Percentiles rank a stretch among this genome's conserved stretches.
phyloP scores from a whole-genome alignment of 139 green algal genomes.

The Chlamydomonas urium region DNA sequence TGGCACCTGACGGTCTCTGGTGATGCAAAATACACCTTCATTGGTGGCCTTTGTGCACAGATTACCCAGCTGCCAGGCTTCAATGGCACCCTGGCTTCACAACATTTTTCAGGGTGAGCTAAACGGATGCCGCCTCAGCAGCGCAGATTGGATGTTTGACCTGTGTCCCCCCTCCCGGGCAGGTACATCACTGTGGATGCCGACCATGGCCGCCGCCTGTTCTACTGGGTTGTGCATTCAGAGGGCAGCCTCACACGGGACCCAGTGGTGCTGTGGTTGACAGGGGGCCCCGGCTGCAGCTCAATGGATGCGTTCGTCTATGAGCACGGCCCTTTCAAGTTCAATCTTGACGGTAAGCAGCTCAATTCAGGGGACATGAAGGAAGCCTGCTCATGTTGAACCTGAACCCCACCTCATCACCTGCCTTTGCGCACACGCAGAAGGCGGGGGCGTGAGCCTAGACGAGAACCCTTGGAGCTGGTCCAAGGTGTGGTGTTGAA shows the following conservation, averaged over 20 bases:
- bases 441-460: slow-evolving; percentile 8
- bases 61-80: slow-evolving; percentile 1
- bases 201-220: slow-evolving; percentile 18
- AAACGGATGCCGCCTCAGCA: no score
- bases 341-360: background rate
- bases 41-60: background rate
- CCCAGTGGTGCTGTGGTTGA: slow-evolving; percentile 47
- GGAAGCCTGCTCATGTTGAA: no score
- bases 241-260: slow-evolving; percentile 13
- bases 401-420: no score
- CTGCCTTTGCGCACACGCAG: background rate
- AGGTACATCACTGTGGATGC: slow-evolving; percentile 42
- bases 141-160: background rate
- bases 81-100: background rate
- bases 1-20: no score
- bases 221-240: slow-evolving; percentile 35
- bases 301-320: slow-evolving; percentile 59
- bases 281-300: slow-evolving; percentile 41
- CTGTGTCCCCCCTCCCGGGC: no score
- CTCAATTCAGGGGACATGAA: no score
- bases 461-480: slow-evolving; percentile 47
- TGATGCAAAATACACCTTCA: no score
- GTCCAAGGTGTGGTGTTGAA: slow-evolving; percentile 46
- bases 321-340: slow-evolving; percentile 64
- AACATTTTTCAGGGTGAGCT: background rate